These are phyloP conservation scores for Benincasa hispida DNA, from an alignment of 306 rosid species.

Conservation along the genomic window DNA sequence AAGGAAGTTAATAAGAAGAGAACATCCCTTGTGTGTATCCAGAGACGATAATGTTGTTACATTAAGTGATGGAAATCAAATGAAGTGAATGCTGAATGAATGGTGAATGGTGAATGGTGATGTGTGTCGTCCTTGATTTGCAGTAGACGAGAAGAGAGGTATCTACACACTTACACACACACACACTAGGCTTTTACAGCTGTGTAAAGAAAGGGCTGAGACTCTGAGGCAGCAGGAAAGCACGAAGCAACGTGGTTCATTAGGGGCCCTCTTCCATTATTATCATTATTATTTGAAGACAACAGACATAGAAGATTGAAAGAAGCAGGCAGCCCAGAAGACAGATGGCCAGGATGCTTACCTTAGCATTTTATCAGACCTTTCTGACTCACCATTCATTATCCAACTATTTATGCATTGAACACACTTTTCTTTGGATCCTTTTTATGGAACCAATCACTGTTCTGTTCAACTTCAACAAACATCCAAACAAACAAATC, in stretches of 20 bases:
- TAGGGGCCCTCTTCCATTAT: not conserved
- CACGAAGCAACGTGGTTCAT: not conserved
- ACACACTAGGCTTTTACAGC: not conserved
- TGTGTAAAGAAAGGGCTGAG: not conserved
- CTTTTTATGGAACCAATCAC: conserved; percentile 4
- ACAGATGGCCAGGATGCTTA: not conserved
- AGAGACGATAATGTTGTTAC: no score
- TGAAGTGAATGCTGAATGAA: no score
- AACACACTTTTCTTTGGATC: not conserved
- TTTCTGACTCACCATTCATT: conserved; percentile 3
- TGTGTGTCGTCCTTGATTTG: not conserved
- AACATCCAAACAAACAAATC: not conserved
- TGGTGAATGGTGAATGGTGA: no score
- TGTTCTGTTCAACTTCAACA: not conserved
- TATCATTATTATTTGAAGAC: not conserved
- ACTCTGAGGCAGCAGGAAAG: not conserved
- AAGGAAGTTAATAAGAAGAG: not conserved
- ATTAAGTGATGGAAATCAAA: no score
- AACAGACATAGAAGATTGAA: conserved; percentile 3
- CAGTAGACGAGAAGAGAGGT: not conserved
- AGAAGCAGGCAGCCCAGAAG: not conserved
- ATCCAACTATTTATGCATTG: not conserved
- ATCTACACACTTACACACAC: not conserved
- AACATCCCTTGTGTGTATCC: no score
- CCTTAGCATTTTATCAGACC: not conserved